A percentile compares a stretch with the other conserved stretches of the same genome.
Evolutionary conservation across 2,329 filamentous ascomycete genomes (phyloP).

Genomic region (Furcasterigmium sp.): DNA sequence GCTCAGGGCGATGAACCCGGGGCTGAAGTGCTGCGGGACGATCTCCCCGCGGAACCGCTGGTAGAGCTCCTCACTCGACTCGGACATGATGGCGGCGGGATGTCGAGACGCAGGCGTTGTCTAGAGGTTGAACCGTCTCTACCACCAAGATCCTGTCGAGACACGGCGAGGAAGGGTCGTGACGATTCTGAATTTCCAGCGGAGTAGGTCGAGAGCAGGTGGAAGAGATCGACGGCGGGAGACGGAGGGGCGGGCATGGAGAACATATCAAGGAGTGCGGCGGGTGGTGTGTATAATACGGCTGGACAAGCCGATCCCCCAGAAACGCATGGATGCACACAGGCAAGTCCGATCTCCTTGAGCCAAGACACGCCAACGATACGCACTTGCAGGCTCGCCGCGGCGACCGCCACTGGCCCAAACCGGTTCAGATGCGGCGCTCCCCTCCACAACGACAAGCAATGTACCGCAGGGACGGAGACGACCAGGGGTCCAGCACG

Average conservation of each 20-base stretch:
- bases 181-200: neutral
- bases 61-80: conserved; percentile 22
- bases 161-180: neutral
- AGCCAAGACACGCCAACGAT: neutral
- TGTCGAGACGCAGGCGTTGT: neutral
- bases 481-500: no score
- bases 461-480: no score
- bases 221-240: neutral
- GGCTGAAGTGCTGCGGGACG: conserved; percentile 44
- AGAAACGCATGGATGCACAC: neutral
- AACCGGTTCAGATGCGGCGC: neutral
- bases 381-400: neutral
- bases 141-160: no score
- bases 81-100: conserved; percentile 6
- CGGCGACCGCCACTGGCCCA: neutral
- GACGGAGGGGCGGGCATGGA: neutral
- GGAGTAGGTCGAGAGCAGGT: neutral
- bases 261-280: neutral
- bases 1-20: conserved; percentile 66
- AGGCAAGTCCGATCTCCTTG: neutral
- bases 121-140: no score
- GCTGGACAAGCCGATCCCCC: neutral
- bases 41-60: conserved; percentile 36
- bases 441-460: no score
- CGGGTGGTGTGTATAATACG: neutral